Conservation (phyloP, 371 early-diverging fungal species). For the Saksenaea oblongispora region DNA sequence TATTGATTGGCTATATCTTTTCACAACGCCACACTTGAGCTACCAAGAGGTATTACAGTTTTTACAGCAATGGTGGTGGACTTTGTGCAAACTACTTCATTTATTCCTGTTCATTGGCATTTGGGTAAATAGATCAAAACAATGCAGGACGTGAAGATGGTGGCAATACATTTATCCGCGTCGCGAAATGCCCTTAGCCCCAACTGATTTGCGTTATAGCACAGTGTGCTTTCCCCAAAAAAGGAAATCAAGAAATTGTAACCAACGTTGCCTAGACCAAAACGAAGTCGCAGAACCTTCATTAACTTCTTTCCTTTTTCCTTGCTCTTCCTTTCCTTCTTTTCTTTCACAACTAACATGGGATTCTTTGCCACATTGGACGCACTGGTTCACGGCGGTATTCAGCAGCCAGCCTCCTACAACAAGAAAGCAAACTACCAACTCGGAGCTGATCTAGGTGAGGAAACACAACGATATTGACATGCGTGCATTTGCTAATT, state of each 20-base stretch:
- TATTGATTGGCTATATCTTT: too few relatives aligned
- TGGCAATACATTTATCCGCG: neutral
- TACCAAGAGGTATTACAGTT: too few relatives aligned
- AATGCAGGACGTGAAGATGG: neutral
- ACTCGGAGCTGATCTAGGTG: conserved; percentile 65
- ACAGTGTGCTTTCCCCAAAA: neutral
- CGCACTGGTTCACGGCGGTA: conserved; percentile 47
- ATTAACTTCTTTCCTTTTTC: neutral
- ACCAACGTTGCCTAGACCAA: neutral
- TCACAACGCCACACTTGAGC: too few relatives aligned
- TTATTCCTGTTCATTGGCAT: too few relatives aligned
- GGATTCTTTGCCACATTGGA: conserved; percentile 35
- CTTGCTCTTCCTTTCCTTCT: neutral
- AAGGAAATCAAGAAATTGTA: neutral
- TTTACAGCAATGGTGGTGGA: too few relatives aligned
- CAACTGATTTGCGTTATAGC: neutral
- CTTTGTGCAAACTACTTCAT: too few relatives aligned
- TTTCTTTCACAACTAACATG: conserved; percentile 12
- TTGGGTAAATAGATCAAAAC: too few relatives aligned
- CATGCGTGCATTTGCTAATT: neutral
- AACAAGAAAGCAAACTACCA: conserved; percentile 69
- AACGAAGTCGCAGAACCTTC: neutral
- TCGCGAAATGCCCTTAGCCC: neutral
- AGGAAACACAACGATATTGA: neutral
- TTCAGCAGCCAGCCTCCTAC: conserved; percentile 66